Conservation (phyloP, 2,329 filamentous ascomycete species). For the Sarocladiaceae sp. region DNA sequence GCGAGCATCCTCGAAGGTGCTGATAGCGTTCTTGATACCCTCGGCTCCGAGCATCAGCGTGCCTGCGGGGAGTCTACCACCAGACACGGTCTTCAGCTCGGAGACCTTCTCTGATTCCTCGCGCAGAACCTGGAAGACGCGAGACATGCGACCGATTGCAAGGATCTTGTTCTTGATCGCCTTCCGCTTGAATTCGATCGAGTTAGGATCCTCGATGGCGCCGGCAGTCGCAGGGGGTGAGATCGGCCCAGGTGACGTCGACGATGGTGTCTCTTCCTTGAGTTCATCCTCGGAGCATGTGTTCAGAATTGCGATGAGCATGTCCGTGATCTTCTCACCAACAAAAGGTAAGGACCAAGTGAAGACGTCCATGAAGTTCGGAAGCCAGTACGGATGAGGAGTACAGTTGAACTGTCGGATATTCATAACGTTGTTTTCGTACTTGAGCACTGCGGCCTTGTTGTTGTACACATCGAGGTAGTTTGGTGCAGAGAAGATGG, state of each 20-base stretch:
- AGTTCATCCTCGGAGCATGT: constrained; percentile 99
- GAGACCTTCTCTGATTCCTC: constrained; percentile 97
- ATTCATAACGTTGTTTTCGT: constrained; percentile 99
- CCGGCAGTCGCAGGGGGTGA: constrained; percentile 59
- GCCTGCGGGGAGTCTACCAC: constrained; percentile 84
- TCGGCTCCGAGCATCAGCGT: constrained; percentile 97
- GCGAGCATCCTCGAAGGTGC: constrained; percentile 89
- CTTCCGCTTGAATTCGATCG: constrained; percentile 86
- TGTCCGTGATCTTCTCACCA: constrained; percentile 98
- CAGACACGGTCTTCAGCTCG: constrained; percentile 93
- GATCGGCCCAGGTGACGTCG: constrained; percentile 59
- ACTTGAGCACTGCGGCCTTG: constrained; percentile 97
- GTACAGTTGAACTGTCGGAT: constrained; percentile 99
- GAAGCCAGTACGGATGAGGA: constrained; percentile 97
- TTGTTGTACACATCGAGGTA: constrained; percentile 99
- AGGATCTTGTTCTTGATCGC: constrained; percentile 99
- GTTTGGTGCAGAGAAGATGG: constrained; percentile 97
- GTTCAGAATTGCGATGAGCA: constrained; percentile 97
- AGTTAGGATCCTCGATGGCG: constrained; percentile 63
- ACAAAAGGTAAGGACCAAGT: constrained; percentile 99
- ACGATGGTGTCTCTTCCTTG: constrained; percentile 74
- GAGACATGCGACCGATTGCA: constrained; percentile 90
- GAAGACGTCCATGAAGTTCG: constrained; percentile 99
- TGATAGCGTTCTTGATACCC: constrained; percentile 97
- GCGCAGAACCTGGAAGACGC: constrained; percentile 95